A percentile compares a stretch with the other conserved stretches of the same genome.
Conservation (phyloP, 225 moss, liverwort and hornwort genomes). For the Polytrichum formosum region DNA sequence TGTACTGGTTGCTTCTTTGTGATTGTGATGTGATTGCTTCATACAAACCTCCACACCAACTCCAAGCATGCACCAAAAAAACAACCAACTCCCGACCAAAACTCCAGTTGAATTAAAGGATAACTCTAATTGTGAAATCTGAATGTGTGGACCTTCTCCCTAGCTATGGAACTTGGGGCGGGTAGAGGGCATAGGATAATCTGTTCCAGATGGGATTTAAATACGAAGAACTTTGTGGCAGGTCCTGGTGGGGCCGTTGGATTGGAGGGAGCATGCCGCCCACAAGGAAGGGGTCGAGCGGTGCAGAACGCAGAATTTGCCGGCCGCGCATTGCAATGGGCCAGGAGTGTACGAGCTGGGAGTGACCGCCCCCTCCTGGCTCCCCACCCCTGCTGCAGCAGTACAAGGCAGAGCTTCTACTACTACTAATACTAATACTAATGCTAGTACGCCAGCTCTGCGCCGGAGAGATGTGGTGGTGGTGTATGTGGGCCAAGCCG, state of each 20-base stretch:
- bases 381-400: conserved; percentile 18
- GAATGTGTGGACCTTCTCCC: too few relatives aligned
- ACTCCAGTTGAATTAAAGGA: too few relatives aligned
- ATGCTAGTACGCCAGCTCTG: conserved; percentile 15
- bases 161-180: conserved; percentile 30
- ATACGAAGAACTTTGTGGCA: conserved; percentile 2
- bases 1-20: too few relatives aligned
- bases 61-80: too few relatives aligned
- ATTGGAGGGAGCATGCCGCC: conserved; percentile 81
- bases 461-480: conserved; percentile 45
- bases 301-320: conserved; percentile 69
- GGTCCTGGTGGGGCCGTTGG: conserved; percentile 75
- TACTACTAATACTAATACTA: neutral
- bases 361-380: conserved; percentile 54
- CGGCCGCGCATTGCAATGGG: conserved; percentile 49
- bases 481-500: conserved; percentile 58
- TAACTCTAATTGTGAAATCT: too few relatives aligned
- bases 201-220: conserved; percentile 44
- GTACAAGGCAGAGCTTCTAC: too few relatives aligned
- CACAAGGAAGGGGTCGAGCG: conserved; percentile 65
- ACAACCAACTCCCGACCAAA: too few relatives aligned
- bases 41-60: too few relatives aligned
- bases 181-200: conserved; percentile 31
- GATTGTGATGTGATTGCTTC: too few relatives aligned
- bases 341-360: conserved; percentile 90